These are phyloP conservation scores for Penicillium sp. DNA, from an alignment of 2,329 filamentous ascomycete genomes.

Conservation along the genomic window DNA sequence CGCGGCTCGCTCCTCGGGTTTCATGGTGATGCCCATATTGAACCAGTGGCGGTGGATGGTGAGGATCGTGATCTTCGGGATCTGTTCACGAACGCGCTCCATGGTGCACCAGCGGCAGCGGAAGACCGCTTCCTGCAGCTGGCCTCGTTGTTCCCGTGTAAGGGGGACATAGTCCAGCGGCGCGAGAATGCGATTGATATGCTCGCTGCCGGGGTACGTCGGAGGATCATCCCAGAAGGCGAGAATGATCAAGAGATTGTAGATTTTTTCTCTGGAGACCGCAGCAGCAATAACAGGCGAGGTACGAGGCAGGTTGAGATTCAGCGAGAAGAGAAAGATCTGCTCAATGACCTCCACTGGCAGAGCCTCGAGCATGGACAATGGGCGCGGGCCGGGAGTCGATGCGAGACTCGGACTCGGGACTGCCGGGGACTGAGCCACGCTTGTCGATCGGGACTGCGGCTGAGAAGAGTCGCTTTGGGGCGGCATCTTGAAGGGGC, in stretches of 20 bases:
- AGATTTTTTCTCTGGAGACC: constrained; percentile 45
- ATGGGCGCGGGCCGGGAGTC: constrained; percentile 3
- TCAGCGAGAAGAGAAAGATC: constrained; percentile 53
- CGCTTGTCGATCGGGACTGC: constrained; percentile 9
- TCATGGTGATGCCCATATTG: constrained; percentile 25
- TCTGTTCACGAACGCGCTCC: constrained; percentile 33
- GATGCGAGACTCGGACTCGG: constrained; percentile 1
- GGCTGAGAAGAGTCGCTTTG: constrained; percentile 11
- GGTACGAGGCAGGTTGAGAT: constrained; percentile 46
- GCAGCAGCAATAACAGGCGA: constrained; percentile 44
- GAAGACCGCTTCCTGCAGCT: constrained; percentile 39
- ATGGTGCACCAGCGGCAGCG: constrained; percentile 44
- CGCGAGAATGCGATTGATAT: constrained; percentile 34
- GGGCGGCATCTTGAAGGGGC: constrained; percentile 11
- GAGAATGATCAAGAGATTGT: constrained; percentile 41
- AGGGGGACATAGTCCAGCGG: constrained; percentile 39
- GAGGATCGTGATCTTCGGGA: constrained; percentile 39
- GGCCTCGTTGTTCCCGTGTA: constrained; percentile 26
- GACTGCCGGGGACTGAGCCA: constrained; percentile 6
- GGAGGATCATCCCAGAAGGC: constrained; percentile 41
- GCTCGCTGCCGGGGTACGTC: constrained; percentile 6
- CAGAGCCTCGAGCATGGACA: constrained; percentile 47
- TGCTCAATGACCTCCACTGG: constrained; percentile 55
- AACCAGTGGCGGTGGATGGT: constrained; percentile 38
- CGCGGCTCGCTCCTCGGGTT: constrained; percentile 13